These are phyloP conservation scores for Porodaedalea pini DNA, from an alignment of 1,284 basidiomycete genomes.

Conservation along the genomic window DNA sequence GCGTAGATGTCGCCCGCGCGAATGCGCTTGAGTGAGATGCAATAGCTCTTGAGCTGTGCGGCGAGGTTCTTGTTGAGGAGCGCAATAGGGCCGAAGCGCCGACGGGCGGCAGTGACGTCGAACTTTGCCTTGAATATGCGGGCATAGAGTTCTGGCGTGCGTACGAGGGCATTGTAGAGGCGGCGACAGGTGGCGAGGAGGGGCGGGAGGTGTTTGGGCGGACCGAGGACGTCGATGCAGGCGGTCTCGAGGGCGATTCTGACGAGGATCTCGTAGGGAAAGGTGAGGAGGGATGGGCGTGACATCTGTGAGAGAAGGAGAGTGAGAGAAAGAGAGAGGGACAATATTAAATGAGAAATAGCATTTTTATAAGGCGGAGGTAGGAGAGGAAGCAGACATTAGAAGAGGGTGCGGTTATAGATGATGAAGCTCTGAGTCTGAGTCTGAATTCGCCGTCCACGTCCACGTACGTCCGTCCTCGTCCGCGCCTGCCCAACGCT, in stretches of 20 bases:
- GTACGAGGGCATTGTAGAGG: slow-evolving; percentile 44
- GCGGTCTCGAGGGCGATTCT: slow-evolving; percentile 50
- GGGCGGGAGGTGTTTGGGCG: slow-evolving; percentile 41
- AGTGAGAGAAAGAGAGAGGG: background rate
- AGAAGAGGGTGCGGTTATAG: background rate
- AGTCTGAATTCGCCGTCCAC: background rate
- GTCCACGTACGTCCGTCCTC: too few relatives aligned
- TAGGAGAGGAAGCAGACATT: background rate
- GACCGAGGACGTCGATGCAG: slow-evolving; percentile 38
- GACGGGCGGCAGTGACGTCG: slow-evolving; percentile 50
- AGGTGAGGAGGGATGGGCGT: slow-evolving; percentile 23
- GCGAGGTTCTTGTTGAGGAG: slow-evolving; percentile 40
- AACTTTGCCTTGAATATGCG: slow-evolving; percentile 59
- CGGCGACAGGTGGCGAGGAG: slow-evolving; percentile 47
- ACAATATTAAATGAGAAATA: slow-evolving; percentile 5
- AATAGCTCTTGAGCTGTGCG: slow-evolving; percentile 47
- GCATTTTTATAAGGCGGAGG: slow-evolving; percentile 9
- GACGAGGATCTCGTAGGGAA: slow-evolving; percentile 65
- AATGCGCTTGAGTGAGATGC: slow-evolving; percentile 39
- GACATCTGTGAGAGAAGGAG: slow-evolving; percentile 9
- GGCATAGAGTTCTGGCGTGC: slow-evolving; percentile 48
- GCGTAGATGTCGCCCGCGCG: slow-evolving; percentile 36
- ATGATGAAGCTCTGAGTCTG: background rate
- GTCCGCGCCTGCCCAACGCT: too few relatives aligned
- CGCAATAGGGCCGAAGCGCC: slow-evolving; percentile 47